phyloP scores from a whole-genome alignment of 805 yeast genomes.

The Saccharomyces mikatae region DNA sequence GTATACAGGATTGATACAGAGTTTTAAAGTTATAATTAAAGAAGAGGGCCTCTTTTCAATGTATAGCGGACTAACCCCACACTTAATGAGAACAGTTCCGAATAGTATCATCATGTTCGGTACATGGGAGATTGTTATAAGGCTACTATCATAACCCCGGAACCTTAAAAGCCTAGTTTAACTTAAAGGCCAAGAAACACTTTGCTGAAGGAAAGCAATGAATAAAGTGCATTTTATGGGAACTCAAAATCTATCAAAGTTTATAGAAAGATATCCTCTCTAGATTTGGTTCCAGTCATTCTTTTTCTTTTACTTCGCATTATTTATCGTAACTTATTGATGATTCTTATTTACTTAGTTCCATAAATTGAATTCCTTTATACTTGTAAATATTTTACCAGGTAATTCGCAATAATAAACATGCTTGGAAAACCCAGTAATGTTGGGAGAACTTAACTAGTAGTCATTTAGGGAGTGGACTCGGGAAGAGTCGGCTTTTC shows the following conservation, averaged over 20 bases:
- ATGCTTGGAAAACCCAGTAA: not conserved
- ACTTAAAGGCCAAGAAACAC: not conserved
- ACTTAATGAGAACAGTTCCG: conserved; percentile 91
- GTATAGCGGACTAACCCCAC: conserved; percentile 98
- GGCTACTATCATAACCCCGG: conserved; percentile 36
- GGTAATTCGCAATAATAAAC: not conserved
- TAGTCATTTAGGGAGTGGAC: not conserved
- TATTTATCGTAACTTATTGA: not conserved
- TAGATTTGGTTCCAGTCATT: not conserved
- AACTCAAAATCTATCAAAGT: not conserved
- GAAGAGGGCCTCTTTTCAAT: conserved; percentile 90
- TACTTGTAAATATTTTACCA: not conserved
- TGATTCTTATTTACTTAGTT: not conserved
- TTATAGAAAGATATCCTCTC: not conserved
- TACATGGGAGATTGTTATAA: conserved; percentile 86
- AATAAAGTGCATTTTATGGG: not conserved
- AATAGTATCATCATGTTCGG: conserved; percentile 98
- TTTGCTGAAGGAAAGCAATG: not conserved
- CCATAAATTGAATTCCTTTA: not conserved
- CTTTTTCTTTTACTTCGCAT: not conserved
- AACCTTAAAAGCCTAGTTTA: not conserved
- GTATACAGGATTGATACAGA: conserved; percentile 82
- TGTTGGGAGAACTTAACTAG: not conserved
- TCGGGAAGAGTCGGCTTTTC: not conserved
- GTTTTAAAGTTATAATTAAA: conserved; percentile 73